Evolutionary conservation across 441 rosid genomes (phyloP), one percentile per base, ranked within the genome.

Genomic region (Mallotus repandus): DNA sequence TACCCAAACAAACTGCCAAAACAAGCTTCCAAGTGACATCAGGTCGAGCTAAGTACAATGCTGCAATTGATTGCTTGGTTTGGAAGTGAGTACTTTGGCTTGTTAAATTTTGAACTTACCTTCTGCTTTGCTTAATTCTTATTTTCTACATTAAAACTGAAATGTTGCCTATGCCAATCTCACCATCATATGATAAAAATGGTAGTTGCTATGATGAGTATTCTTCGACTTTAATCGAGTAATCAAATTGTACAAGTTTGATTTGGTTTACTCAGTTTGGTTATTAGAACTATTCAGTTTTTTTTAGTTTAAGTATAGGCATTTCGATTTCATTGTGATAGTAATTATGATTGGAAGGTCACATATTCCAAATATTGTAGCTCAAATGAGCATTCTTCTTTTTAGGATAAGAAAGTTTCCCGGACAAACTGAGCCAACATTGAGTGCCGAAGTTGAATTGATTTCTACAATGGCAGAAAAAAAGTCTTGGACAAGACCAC

Each of bases 1-100:
- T 96, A 54, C 98, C 98, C 25, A 96, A 96, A 80, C 98, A 94
- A 85, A 96, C 99, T n/a, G 98, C 99, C 3, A 96, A 96, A 76
- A 88, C 98, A 68, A 96, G 86, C 83, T 96, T 94, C 88, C 99
- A 91, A 84, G 98, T 91, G 77, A 91, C 98, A 60, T 89, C 95
- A 4, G 98, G 99, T 77, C 89, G 92, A 65, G 99, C 98, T 9
- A 94, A 96, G 84, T 96, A 96, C 78, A 96, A 96, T 83, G 98
- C 99, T 66, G 81, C 96, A 54, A 87, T 89, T 76, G 98, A 94
- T 81, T 96, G 98, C 87, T 83, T 95, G 87, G 95, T 95, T 75
- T 95, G 99, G 99, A 95, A 95, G 97, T 91, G 82, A 87, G 98
- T 87, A 69, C 48, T 72, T 68, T 75, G 29, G 21, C 65, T 72